Base-by-base conservation (phyloP, 345 rosid genomes). In the Eucalyptus globulus region DNA sequence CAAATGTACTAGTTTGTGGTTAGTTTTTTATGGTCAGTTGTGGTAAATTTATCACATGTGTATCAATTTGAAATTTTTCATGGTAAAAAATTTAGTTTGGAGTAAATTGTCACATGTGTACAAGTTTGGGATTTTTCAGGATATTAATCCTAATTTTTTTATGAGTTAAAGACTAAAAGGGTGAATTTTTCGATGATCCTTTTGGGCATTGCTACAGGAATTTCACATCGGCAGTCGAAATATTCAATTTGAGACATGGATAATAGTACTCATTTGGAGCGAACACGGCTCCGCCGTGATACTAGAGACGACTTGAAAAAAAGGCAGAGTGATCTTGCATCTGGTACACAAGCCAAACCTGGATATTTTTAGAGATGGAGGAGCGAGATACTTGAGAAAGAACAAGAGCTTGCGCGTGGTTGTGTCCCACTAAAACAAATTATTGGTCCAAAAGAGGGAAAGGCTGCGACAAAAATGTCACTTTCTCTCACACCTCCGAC, bases 41-140 rank as follows among this genome's bases (percentile, higher is more conserved):
- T 0, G 11, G 1, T 53, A 53, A 53, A 19, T 53, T 53, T 19
- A 53, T 53, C 11, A 8, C 4, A 8, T 0, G 11, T 19, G 11
- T 53, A 53, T 0, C 11, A 19, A 53, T 53, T 53, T 53, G 56
- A 19, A 10, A 0, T 7, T 53, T 53, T 7, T 53, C 4, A 53
- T 19, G 5, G 4, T 53, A 53, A 53, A 53, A 17, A 8, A 53
- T 8, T 19, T 53, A 53, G 5, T 53, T 53, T 19, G 24, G 11
- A 19, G 26, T 53, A 53, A 53, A 19, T 53, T 53, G 5, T 53
- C 56, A 3, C 0, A 17, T 51, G 9, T 51, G 22, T 53, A 53
- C 22, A 19, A 53, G 2, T 53, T 53, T 53, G 0, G 1, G 24
- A 53, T 19, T 53, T 53, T 53, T 53, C 5, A 3, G 0, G 58